Evolutionary conservation across 108 stramenopile genomes (phyloP).

Genomic region (Cyclostephanos tholiformis): DNA sequence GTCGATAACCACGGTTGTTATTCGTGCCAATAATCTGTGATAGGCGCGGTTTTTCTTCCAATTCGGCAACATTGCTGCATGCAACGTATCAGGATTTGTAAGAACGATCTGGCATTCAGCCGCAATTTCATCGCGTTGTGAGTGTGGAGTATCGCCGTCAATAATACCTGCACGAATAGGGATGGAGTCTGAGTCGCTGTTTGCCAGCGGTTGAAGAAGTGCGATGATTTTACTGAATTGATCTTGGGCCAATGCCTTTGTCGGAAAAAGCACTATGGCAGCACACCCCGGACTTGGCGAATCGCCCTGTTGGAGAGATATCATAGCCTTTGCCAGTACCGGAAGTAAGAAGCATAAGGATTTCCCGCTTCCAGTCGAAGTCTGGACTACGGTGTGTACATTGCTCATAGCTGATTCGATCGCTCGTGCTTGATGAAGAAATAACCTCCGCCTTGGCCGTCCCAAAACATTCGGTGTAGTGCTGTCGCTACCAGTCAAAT

Average conservation of each 20-base stretch:
- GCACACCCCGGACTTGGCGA: slow-evolving; percentile 6
- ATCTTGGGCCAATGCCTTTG: slow-evolving; percentile 98
- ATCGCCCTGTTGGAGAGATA: slow-evolving; percentile 32
- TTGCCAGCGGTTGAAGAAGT: slow-evolving; percentile 41
- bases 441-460: slow-evolving; percentile 43
- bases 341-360: slow-evolving; percentile 84
- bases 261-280: slow-evolving; percentile 90
- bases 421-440: slow-evolving; percentile 83
- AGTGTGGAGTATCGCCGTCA: slow-evolving; percentile 83
- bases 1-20: slow-evolving; percentile 90
- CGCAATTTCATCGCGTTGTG: slow-evolving; percentile 65
- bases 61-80: slow-evolving; percentile 90
- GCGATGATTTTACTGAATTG: slow-evolving; percentile 79
- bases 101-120: slow-evolving; percentile 82
- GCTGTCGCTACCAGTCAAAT: slow-evolving; percentile 6
- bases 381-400: slow-evolving; percentile 78
- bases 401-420: slow-evolving; percentile 68
- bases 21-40: slow-evolving; percentile 53
- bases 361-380: slow-evolving; percentile 91
- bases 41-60: slow-evolving; percentile 76
- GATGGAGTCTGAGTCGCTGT: neutral
- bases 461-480: neutral
- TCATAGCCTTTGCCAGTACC: slow-evolving; percentile 68
- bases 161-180: slow-evolving; percentile 65
- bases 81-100: slow-evolving; percentile 98